phyloP scores from a whole-genome alignment of 495 filamentous ascomycete species.

The Aspergillus diversus region DNA sequence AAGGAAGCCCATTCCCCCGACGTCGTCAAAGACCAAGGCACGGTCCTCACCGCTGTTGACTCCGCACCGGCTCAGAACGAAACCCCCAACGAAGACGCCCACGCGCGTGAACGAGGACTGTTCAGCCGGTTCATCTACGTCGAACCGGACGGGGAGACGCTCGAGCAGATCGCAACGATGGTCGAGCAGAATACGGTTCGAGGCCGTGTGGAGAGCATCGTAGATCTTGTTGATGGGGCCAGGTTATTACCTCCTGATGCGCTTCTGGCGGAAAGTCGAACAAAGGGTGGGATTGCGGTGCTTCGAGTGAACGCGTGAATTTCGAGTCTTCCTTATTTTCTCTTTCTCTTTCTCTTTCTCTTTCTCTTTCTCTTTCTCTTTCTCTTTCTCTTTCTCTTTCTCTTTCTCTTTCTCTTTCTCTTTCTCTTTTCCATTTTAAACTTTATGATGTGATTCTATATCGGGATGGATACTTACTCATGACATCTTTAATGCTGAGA shows the following conservation, averaged over 20 bases:
- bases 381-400: conserved; percentile 3
- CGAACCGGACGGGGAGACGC: conserved; percentile 37
- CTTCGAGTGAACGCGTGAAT: conserved; percentile 35
- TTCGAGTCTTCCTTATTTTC: conserved; percentile 3
- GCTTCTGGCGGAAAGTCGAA: conserved; percentile 30
- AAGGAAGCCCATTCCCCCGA: conserved; percentile 35
- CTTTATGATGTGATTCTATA: too few relatives aligned
- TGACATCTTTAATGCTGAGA: too few relatives aligned
- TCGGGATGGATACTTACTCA: too few relatives aligned
- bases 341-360: background rate
- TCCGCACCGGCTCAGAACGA: conserved; percentile 28
- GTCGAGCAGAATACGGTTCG: conserved; percentile 39
- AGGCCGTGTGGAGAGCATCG: conserved; percentile 35
- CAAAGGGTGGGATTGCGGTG: conserved; percentile 40
- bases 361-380: conserved; percentile 2
- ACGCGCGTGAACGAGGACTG: conserved; percentile 30
- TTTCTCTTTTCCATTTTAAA: background rate
- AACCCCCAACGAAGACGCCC: conserved; percentile 5
- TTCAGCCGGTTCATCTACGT: conserved; percentile 43
- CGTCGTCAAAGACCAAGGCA: conserved; percentile 41
- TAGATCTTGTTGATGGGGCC: conserved; percentile 37
- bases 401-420: background rate
- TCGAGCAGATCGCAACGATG: conserved; percentile 37
- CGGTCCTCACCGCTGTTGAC: conserved; percentile 44
- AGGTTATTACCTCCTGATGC: conserved; percentile 35